These are phyloP conservation scores for Fusarium sp. DNA, from an alignment of 2,329 filamentous ascomycete genomes.

Conservation along the genomic window DNA sequence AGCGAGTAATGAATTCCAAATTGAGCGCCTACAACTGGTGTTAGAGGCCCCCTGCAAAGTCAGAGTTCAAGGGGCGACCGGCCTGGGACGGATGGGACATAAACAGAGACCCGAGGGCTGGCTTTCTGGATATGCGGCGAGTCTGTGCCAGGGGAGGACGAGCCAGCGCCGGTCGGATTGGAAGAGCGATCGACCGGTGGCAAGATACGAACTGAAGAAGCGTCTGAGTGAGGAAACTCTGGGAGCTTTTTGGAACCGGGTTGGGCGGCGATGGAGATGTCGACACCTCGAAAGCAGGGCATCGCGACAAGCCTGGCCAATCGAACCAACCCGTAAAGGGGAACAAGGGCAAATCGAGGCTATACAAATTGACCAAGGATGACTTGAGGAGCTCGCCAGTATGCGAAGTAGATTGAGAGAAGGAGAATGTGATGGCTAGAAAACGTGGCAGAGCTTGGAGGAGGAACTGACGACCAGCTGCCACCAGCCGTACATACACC, in stretches of 20 bases:
- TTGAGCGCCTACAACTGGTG: slow-evolving; percentile 55
- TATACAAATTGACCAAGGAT: not conserved
- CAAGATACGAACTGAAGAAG: slow-evolving; percentile 56
- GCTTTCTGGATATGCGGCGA: slow-evolving; percentile 44
- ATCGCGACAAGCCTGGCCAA: slow-evolving; percentile 47
- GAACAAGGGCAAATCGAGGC: not conserved
- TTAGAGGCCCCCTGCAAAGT: slow-evolving; percentile 1
- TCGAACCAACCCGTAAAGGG: not conserved
- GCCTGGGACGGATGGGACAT: slow-evolving; percentile 68
- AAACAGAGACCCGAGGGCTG: slow-evolving; percentile 63
- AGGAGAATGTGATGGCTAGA: not conserved
- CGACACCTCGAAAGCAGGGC: slow-evolving; percentile 63
- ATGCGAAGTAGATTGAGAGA: not conserved
- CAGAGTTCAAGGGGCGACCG: slow-evolving; percentile 10
- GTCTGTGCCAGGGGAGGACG: not conserved
- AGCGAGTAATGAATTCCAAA: slow-evolving; percentile 66
- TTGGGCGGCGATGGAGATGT: slow-evolving; percentile 57
- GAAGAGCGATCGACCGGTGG: slow-evolving; percentile 23
- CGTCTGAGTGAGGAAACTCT: slow-evolving; percentile 68
- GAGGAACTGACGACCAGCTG: slow-evolving; percentile 23
- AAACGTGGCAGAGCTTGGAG: not conserved
- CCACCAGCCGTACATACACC: slow-evolving; percentile 3
- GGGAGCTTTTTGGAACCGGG: slow-evolving; percentile 54
- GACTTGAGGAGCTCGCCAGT: not conserved
- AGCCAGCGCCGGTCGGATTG: slow-evolving; percentile 34